Evolutionary conservation across 192 early-diverging fungal species (phyloP).

Genomic region (Linnemannia schmuckeri): DNA sequence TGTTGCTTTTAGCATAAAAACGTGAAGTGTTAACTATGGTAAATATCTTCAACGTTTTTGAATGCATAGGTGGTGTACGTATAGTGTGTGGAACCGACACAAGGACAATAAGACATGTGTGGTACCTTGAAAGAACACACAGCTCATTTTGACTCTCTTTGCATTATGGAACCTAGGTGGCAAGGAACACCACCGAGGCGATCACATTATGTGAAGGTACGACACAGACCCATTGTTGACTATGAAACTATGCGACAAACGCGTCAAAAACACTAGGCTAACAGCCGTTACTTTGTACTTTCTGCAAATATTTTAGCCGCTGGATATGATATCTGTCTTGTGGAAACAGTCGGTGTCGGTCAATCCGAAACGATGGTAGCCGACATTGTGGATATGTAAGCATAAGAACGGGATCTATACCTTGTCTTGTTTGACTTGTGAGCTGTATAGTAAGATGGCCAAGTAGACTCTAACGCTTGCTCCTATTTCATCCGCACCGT

Average conservation of each 20-base stretch:
- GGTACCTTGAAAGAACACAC: background rate
- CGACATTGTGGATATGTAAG: slow-evolving; percentile 88
- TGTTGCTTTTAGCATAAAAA: background rate
- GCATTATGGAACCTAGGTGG: slow-evolving; percentile 61
- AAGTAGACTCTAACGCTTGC: background rate
- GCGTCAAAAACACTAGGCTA: background rate
- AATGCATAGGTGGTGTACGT: slow-evolving; percentile 24
- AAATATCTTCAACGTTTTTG: background rate
- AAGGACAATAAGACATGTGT: background rate
- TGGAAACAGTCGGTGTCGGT: slow-evolving; percentile 91
- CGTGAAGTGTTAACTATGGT: background rate
- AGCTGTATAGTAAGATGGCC: too few relatives aligned
- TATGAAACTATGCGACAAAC: background rate
- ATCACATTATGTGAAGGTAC: slow-evolving; percentile 83
- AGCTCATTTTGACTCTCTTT: background rate
- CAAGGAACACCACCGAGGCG: slow-evolving; percentile 85
- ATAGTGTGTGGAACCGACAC: background rate
- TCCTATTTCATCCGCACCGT: background rate
- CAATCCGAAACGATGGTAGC: slow-evolving; percentile 90
- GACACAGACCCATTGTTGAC: background rate
- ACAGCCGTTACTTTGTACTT: background rate
- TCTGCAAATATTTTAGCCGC: slow-evolving; percentile 61
- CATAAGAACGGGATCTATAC: background rate
- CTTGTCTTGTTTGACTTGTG: background rate
- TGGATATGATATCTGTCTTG: slow-evolving; percentile 83